phyloP scores from a whole-genome alignment of 768 basidiomycete genomes.

The Austroboletus eburneus region DNA sequence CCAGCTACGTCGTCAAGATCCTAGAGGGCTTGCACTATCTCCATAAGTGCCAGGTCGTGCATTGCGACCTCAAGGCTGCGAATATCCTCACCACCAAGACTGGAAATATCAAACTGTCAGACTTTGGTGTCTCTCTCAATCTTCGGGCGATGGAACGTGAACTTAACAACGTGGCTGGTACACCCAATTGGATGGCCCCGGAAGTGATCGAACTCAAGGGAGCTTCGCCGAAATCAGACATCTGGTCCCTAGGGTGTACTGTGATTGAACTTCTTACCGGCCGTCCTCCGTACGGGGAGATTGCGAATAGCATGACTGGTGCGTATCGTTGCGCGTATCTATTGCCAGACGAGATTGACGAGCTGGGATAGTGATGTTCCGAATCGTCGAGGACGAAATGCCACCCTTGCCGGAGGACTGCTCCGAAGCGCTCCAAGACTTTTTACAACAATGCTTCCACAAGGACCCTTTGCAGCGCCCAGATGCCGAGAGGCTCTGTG shows the following conservation, averaged over 20 bases:
- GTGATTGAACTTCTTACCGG: constrained; percentile 93
- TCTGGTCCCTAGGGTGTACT: constrained; percentile 95
- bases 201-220: constrained; percentile 96
- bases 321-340: constrained; percentile 17
- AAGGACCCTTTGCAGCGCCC: constrained; percentile 86
- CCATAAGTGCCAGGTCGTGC: constrained; percentile 85
- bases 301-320: constrained; percentile 90
- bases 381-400: constrained; percentile 89
- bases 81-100: constrained; percentile 99
- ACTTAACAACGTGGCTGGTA: constrained; percentile 85
- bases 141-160: constrained; percentile 85
- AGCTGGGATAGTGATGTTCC: constrained; percentile 77
- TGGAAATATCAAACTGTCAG: constrained; percentile 94
- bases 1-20: constrained; percentile 93
- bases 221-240: constrained; percentile 88
- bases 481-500: constrained; percentile 77
- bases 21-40: constrained; percentile 94
- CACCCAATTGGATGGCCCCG: constrained; percentile 99
- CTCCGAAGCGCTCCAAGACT: constrained; percentile 73
- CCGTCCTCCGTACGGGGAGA: constrained; percentile 85
- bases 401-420: constrained; percentile 82
- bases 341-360: not conserved
- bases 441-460: constrained; percentile 83
- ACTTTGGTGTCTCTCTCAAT: constrained; percentile 97
- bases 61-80: constrained; percentile 97